These are phyloP conservation scores for Eucommia ulmoides DNA, from an alignment of 257 asterid genomes.

Conservation along the genomic window DNA sequence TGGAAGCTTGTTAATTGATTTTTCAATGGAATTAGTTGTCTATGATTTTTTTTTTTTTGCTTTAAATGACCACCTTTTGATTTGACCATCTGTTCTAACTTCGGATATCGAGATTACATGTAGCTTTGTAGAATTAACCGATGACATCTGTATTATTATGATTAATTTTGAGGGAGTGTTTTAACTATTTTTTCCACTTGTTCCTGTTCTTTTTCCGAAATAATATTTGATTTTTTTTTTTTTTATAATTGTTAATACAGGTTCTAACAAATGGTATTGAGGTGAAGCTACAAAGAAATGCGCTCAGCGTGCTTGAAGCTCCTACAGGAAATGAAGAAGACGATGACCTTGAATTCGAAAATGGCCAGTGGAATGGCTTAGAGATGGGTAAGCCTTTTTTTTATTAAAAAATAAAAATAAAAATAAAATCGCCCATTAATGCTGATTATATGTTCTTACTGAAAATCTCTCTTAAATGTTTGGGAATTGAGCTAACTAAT, in stretches of 20 bases:
- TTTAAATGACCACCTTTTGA: too few species aligned
- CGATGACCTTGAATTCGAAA: slow-evolving; percentile 59
- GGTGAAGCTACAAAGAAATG: slow-evolving; percentile 89
- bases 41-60: too few species aligned
- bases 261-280: slow-evolving; percentile 91
- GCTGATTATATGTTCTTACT: neutral
- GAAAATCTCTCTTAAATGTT: neutral
- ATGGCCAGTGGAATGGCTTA: slow-evolving; percentile 55
- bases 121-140: neutral
- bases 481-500: neutral
- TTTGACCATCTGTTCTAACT: neutral
- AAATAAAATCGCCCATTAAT: too few species aligned
- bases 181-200: neutral
- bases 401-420: too few species aligned
- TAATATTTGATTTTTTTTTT: neutral
- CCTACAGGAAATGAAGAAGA: slow-evolving; percentile 92
- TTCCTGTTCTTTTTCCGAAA: neutral
- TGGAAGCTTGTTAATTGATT: too few species aligned
- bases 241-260: slow-evolving; percentile 16
- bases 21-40: too few species aligned
- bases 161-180: neutral
- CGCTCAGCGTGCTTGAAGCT: slow-evolving; percentile 77
- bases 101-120: neutral
- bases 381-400: slow-evolving; percentile 30
- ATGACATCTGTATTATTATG: too few species aligned